Percentiles rank a stretch among this genome's conserved stretches.
phyloP scores from a whole-genome alignment of 768 basidiomycete genomes.

The Russula olivacea region DNA sequence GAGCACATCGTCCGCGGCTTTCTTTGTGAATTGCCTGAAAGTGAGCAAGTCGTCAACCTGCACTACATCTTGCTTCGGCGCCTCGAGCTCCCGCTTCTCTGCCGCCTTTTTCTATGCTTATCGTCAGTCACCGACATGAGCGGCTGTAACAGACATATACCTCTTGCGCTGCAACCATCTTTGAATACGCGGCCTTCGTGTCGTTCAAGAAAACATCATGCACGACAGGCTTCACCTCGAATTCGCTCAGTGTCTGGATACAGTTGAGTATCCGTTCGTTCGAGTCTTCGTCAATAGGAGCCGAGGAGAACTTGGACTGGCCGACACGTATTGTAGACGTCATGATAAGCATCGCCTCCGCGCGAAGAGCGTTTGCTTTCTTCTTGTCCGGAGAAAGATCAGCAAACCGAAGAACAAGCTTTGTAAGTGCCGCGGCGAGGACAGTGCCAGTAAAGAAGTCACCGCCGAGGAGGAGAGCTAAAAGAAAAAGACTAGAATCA shows the following conservation, averaged over 20 bases:
- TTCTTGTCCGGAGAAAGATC: slow-evolving; percentile 46
- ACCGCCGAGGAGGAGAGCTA: slow-evolving; percentile 84
- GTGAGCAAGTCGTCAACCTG: slow-evolving; percentile 90
- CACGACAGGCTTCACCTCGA: slow-evolving; percentile 50
- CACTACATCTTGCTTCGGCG: slow-evolving; percentile 55
- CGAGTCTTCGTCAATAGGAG: slow-evolving; percentile 97
- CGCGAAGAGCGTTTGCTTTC: slow-evolving; percentile 65
- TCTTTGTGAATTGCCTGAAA: slow-evolving; percentile 96
- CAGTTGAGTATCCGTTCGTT: slow-evolving; percentile 95
- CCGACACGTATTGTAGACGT: slow-evolving; percentile 94
- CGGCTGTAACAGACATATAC: slow-evolving; percentile 34
- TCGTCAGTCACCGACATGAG: not conserved
- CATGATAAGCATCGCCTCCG: slow-evolving; percentile 99
- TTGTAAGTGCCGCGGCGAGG: slow-evolving; percentile 83
- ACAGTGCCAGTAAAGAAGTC: slow-evolving; percentile 97
- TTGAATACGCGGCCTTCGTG: slow-evolving; percentile 86
- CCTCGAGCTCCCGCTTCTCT: slow-evolving; percentile 85
- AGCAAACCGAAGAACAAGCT: slow-evolving; percentile 75
- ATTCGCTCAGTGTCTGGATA: slow-evolving; percentile 85
- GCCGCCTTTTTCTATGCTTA: slow-evolving; percentile 69
- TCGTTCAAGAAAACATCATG: slow-evolving; percentile 76
- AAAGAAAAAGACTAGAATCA: not conserved
- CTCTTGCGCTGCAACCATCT: slow-evolving; percentile 96
- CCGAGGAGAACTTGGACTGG: slow-evolving; percentile 90
- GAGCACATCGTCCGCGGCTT: slow-evolving; percentile 71